Evolutionary conservation across 2,329 filamentous ascomycete species (phyloP).

Genomic region (Botrytis cinerea): DNA sequence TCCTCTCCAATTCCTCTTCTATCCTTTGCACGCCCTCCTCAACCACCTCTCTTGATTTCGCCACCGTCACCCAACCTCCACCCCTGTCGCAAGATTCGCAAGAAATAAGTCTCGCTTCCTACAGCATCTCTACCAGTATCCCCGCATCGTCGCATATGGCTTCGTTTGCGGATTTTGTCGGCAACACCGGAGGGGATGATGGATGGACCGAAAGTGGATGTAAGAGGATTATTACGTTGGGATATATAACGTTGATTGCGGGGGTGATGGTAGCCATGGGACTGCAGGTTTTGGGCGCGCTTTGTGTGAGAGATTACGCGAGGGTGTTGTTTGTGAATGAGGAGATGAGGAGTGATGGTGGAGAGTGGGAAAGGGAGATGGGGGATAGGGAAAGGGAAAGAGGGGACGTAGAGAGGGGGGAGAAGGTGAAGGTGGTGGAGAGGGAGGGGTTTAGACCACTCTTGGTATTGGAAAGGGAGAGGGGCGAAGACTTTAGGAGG

Average conservation of each 20-base stretch:
- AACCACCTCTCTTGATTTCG: conserved; percentile 8
- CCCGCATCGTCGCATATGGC: conserved; percentile 28
- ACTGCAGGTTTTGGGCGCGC: conserved; percentile 11
- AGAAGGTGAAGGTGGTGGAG: background rate
- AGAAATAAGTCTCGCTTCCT: background rate
- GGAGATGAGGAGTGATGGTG: background rate
- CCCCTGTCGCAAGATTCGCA: background rate
- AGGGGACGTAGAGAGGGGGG: background rate
- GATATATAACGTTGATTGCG: background rate
- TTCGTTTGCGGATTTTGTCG: conserved; percentile 32
- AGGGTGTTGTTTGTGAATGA: conserved; percentile 31
- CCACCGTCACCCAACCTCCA: background rate
- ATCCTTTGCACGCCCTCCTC: background rate
- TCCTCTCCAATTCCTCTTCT: conserved; percentile 5
- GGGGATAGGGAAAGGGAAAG: background rate
- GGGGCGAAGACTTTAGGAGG: background rate
- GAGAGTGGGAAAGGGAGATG: background rate
- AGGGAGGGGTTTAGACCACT: background rate
- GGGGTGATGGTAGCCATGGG: background rate
- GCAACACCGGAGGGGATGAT: background rate
- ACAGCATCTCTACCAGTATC: background rate
- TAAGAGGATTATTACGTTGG: background rate
- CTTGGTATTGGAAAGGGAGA: background rate
- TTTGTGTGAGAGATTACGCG: conserved; percentile 20
- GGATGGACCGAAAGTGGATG: background rate